Percentiles rank a stretch among this genome's conserved stretches.
Evolutionary conservation across 768 basidiomycete genomes (phyloP).

Genomic region (Rhodosporidiobolus sp.): DNA sequence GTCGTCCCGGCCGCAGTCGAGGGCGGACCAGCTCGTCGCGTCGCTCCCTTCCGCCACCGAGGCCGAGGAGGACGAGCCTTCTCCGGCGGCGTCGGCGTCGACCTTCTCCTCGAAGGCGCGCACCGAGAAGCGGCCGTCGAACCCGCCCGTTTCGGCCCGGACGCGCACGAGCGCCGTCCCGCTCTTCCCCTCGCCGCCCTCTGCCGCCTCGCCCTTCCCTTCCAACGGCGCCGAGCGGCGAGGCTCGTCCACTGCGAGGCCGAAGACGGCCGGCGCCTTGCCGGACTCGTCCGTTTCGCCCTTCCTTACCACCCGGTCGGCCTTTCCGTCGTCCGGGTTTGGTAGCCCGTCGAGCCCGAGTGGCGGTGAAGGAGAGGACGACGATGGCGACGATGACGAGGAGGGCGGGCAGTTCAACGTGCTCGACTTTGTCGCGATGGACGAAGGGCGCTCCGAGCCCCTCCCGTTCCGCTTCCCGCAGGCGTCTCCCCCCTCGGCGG

Average conservation of each 20-base stretch:
- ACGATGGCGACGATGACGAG: background rate
- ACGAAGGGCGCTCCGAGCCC: background rate
- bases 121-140: too few species aligned
- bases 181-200: background rate
- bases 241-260: background rate
- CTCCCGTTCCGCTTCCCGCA: conserved; percentile 12
- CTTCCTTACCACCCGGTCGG: background rate
- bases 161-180: background rate
- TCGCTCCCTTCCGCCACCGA: too few species aligned
- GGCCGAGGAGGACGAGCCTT: background rate
- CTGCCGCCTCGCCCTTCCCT: background rate
- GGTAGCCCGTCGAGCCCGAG: background rate
- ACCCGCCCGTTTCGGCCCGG: background rate
- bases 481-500: background rate
- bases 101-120: background rate
- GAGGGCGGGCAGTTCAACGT: conserved; percentile 3
- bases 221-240: background rate
- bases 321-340: background rate
- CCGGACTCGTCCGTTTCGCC: background rate
- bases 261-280: background rate
- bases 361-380: too few species aligned
- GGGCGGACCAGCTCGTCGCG: background rate
- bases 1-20: background rate
- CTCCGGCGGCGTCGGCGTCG: background rate
- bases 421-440: conserved; percentile 12